phyloP scores from a whole-genome alignment of 2,329 filamentous ascomycete species.

The Sporothrix euskadiensis region DNA sequence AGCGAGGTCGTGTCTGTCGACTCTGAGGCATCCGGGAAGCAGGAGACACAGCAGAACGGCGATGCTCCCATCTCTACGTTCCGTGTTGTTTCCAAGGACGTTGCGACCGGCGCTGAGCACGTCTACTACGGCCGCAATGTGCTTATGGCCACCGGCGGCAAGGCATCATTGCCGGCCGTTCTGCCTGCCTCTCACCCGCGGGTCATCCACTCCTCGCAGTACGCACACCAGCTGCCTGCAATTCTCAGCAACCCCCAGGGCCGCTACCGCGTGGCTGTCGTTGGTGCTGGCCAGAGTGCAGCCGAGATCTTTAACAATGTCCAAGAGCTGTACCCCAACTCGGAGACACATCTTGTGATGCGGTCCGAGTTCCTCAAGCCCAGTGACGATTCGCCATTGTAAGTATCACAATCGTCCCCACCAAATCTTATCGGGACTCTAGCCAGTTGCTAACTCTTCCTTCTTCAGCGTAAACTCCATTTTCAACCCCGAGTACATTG shows the following conservation, averaged over 20 bases:
- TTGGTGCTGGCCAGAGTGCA: slow-evolving; percentile 88
- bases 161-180: slow-evolving; percentile 68
- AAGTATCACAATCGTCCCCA: slow-evolving; percentile 43
- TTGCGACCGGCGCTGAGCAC: slow-evolving; percentile 55
- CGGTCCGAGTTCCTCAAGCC: slow-evolving; percentile 80
- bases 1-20: slow-evolving; percentile 76
- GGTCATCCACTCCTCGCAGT: slow-evolving; percentile 87
- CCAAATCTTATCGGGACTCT: too few species aligned
- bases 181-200: slow-evolving; percentile 70
- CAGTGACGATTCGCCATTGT: slow-evolving; percentile 96
- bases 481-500: slow-evolving; percentile 85
- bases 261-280: slow-evolving; percentile 74
- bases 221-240: slow-evolving; percentile 63
- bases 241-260: slow-evolving; percentile 58
- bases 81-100: slow-evolving; percentile 64
- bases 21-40: slow-evolving; percentile 43
- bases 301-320: slow-evolving; percentile 95
- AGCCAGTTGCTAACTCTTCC: slow-evolving; percentile 39
- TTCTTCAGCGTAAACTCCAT: slow-evolving; percentile 82
- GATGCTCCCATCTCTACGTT: slow-evolving; percentile 61
- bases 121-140: slow-evolving; percentile 64
- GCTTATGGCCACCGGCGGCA: slow-evolving; percentile 58
- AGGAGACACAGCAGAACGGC: slow-evolving; percentile 33
- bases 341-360: slow-evolving; percentile 75
- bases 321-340: slow-evolving; percentile 77